Conservation (phyloP, 139 green algal genomes). For the Picochlorum sp. region DNA sequence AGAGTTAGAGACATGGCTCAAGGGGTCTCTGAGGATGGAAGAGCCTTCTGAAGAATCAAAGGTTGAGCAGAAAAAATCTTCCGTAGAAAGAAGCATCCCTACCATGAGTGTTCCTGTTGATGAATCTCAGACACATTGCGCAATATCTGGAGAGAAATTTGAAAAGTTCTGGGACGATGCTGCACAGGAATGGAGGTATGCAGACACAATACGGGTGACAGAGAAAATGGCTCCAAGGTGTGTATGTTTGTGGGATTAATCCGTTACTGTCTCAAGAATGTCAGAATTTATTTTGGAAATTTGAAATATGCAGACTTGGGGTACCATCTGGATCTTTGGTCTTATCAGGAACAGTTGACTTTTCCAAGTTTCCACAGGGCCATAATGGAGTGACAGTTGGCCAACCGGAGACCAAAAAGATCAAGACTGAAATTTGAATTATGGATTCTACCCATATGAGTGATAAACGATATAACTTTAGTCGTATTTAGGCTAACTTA, state of each 20-base stretch:
- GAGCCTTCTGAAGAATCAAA: not conserved
- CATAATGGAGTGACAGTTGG: not conserved
- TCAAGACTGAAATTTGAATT: not conserved
- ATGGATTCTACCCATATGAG: too few species aligned
- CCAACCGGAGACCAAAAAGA: not conserved
- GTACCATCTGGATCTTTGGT: not conserved
- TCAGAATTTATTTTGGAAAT: not conserved
- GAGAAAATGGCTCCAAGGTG: conserved; percentile 9
- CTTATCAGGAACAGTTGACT: not conserved
- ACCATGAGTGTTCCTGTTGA: conserved; percentile 24
- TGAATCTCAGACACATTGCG: conserved; percentile 35
- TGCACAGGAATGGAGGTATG: conserved; percentile 56
- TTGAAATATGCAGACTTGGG: not conserved
- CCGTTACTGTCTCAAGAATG: not conserved
- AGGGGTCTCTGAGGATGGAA: conserved; percentile 18
- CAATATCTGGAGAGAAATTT: conserved; percentile 51
- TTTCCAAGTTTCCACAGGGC: not conserved
- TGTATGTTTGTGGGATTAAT: not conserved
- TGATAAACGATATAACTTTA: too few species aligned
- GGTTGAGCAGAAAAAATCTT: not conserved
- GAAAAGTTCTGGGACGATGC: conserved; percentile 55
- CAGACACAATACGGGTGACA: conserved; percentile 13
- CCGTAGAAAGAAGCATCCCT: not conserved
- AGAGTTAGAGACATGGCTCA: conserved; percentile 46
- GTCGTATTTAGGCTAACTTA: too few species aligned